Evolutionary conservation across 805 yeast genomes (phyloP), one percentile per base, ranked within the genome.

Genomic region (Yamadazyma sp.): DNA sequence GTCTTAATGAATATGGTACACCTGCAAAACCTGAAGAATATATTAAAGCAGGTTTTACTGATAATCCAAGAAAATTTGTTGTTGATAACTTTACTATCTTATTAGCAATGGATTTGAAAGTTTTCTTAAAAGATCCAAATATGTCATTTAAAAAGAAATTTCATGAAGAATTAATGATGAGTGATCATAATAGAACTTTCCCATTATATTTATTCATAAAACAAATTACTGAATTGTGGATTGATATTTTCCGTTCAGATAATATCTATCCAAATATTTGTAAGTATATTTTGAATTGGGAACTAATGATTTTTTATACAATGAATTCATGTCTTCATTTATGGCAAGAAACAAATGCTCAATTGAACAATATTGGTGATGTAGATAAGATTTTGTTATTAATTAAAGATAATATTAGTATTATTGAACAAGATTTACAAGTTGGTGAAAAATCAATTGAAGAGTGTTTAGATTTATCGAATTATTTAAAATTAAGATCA

Each of bases 341-440:
- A 27, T 84, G 93, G 91, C 75, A 73, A 42, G 75, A 69, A 32
- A 75, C 89, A 1, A 65, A 66, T 24, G 82, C 86, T 1, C 56
- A 52, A 36, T 49, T 59, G 36, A 59, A 55, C 18, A 65, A 65
- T 30, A 42, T 46, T 0, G 73, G 62, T 10, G 85, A 84, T 50
- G 66, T 75, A 27, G 71, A 70, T 3, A 69, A 75, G 29, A 62
- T 80, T 11, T 52, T 70, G 24, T 59, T 69, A 20, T 56, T 80
- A 26, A 55, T 83, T 21, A 53, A 38, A 11, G 49, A 59, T 20
- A 53, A 56, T 33, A 43, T 64, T 14, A 47, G 52, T 16, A 24
- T 36, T 5, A 45, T 66, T 35, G 73, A 67, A 40, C 20, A 23
- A 7, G 41, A 36, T 20, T 22, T 44, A n/a, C 20, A 12, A 14